Evolutionary conservation across 345 rosid genomes (phyloP).

Genomic region (Heritiera littoralis): DNA sequence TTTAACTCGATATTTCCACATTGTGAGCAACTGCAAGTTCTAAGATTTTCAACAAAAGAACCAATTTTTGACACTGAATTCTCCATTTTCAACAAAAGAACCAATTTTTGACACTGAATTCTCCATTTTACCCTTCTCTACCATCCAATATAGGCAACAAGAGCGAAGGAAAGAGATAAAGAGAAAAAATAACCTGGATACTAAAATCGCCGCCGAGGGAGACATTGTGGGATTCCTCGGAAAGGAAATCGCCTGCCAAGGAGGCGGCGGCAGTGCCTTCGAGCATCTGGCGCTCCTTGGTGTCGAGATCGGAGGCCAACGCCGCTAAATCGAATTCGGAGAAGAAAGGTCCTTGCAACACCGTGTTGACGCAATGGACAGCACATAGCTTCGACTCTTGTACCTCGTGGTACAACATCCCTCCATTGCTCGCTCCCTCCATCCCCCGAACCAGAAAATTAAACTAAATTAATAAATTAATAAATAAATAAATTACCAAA

Average conservation of each 20-base stretch:
- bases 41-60: not conserved
- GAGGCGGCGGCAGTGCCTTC: slow-evolving; percentile 35
- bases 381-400: slow-evolving; percentile 98
- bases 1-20: not conserved
- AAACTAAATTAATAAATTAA: too few species aligned
- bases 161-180: not conserved
- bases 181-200: slow-evolving; percentile 60
- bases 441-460: slow-evolving; percentile 24
- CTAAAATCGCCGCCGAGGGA: slow-evolving; percentile 95
- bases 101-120: not conserved
- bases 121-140: not conserved
- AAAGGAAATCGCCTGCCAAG: slow-evolving; percentile 64
- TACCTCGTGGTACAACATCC: slow-evolving; percentile 97
- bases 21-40: not conserved
- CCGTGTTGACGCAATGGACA: slow-evolving; percentile 97
- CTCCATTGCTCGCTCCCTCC: slow-evolving; percentile 88
- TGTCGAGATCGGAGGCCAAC: slow-evolving; percentile 88
- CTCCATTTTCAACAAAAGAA: not conserved
- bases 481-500: not conserved
- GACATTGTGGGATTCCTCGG: slow-evolving; percentile 91
- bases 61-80: not conserved
- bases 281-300: slow-evolving; percentile 74
- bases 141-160: not conserved
- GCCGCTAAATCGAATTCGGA: slow-evolving; percentile 95
- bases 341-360: slow-evolving; percentile 93